These are phyloP conservation scores for Triticum aestivum DNA, from an alignment of 176 grass and related monocot genomes.

Conservation along the genomic window IWGSC_CS_RefSeq_v2.1 NC_057810.1:532119827-532120326, in stretches of 20 bases:
- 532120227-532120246: conserved; percentile 20
- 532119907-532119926: conserved; percentile 38
- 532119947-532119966: conserved; percentile 23
- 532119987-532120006: background rate
- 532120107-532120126: background rate
- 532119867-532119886: conserved; percentile 41
- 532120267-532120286: background rate
- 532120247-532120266: conserved; percentile 7
- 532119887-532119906: conserved; percentile 23
- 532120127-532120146: conserved; percentile 16
- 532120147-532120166: conserved; percentile 9
- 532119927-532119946: conserved; percentile 26
- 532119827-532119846: conserved; percentile 34
- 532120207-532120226: conserved; percentile 22
- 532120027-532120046: background rate
- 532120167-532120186: conserved; percentile 39
- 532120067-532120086: background rate
- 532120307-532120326: too few relatives aligned
- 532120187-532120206: conserved; percentile 15
- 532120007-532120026: background rate
- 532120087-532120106: background rate
- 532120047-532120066: background rate
- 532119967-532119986: conserved; percentile 4
- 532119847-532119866: conserved; percentile 35
- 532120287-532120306: too few relatives aligned